A percentile compares a stretch with the other conserved stretches of the same genome.
These are phyloP conservation scores for Musa beccarii DNA, from an alignment of 176 grass and related monocot species.

Conservation along the genomic window DNA sequence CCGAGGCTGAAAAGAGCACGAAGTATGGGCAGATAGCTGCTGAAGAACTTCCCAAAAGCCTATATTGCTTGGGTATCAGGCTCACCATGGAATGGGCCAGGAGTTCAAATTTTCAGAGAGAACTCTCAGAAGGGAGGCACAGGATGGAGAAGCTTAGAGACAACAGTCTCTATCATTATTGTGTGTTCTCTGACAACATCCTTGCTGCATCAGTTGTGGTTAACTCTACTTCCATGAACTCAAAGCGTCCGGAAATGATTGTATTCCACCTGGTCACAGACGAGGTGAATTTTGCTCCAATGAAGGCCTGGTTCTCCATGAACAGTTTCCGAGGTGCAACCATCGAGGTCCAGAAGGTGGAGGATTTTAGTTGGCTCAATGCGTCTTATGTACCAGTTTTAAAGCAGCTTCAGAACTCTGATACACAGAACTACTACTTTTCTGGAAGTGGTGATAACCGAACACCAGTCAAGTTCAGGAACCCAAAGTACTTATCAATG, in stretches of 20 bases:
- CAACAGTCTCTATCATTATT: conserved; percentile 78
- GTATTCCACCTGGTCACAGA: conserved; percentile 96
- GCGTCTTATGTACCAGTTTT: conserved; percentile 87
- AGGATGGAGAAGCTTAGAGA: conserved; percentile 59
- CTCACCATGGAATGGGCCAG: conserved; percentile 89
- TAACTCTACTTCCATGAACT: conserved; percentile 81
- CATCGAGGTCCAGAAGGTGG: conserved; percentile 84
- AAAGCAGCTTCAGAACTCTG: conserved; percentile 86
- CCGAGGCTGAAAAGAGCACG: conserved; percentile 76
- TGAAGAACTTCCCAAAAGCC: conserved; percentile 88
- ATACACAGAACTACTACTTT: conserved; percentile 94
- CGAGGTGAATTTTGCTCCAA: conserved; percentile 84
- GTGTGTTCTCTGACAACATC: conserved; percentile 97
- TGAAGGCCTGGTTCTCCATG: conserved; percentile 90
- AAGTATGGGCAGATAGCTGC: conserved; percentile 94
- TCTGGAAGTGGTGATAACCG: conserved; percentile 55
- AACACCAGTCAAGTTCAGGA: conserved; percentile 94
- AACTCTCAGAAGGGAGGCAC: conserved; percentile 43
- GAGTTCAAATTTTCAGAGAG: conserved; percentile 50
- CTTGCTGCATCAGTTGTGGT: conserved; percentile 78
- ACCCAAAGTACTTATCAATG: conserved; percentile 97
- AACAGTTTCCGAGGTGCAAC: conserved; percentile 69
- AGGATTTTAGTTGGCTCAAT: conserved; percentile 94
- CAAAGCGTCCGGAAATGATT: conserved; percentile 56
- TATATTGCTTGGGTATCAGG: conserved; percentile 82